Evolutionary conservation across 1,139 yeast species (phyloP).

Genomic region (Tardiomyces depauwii): DNA sequence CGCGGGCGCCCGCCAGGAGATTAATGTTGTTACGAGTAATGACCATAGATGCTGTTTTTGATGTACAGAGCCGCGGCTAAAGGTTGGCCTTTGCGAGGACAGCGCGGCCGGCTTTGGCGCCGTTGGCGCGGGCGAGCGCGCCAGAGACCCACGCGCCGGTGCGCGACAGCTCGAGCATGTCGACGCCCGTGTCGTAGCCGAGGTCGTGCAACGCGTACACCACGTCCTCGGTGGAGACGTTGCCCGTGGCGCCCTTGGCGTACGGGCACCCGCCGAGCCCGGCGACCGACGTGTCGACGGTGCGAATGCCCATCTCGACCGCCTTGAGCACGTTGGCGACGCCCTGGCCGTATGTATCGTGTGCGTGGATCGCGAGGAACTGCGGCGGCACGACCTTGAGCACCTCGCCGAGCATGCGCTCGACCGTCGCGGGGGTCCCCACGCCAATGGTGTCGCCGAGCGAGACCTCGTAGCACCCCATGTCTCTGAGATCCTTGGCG

Average conservation of each 20-base stretch:
- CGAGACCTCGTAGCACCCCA: slow-evolving; percentile 28
- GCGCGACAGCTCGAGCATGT: slow-evolving; percentile 16
- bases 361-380: slow-evolving; percentile 27
- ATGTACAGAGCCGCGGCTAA: no score
- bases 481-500: slow-evolving; percentile 18
- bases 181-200: slow-evolving; percentile 26
- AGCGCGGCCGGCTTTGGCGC: slow-evolving; percentile 25
- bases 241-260: slow-evolving; percentile 29
- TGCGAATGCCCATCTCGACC: slow-evolving; percentile 23
- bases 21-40: no score
- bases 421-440: slow-evolving; percentile 23
- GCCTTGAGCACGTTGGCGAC: slow-evolving; percentile 26
- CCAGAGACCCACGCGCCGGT: slow-evolving; percentile 25
- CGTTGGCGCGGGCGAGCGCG: slow-evolving; percentile 18
- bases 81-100: slow-evolving; percentile 3
- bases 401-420: slow-evolving; percentile 18
- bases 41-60: not conserved
- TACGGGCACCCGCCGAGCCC: slow-evolving; percentile 31
- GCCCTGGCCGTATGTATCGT: slow-evolving; percentile 29
- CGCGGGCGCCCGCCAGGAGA: no score
- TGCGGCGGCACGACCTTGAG: slow-evolving; percentile 17
- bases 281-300: slow-evolving; percentile 24
- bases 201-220: slow-evolving; percentile 26
- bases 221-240: slow-evolving; percentile 27
- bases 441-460: slow-evolving; percentile 29